Percentiles rank a stretch among this genome's conserved stretches.
Conservation (phyloP, 805 yeast species). For the Metschnikowia matae region DNA sequence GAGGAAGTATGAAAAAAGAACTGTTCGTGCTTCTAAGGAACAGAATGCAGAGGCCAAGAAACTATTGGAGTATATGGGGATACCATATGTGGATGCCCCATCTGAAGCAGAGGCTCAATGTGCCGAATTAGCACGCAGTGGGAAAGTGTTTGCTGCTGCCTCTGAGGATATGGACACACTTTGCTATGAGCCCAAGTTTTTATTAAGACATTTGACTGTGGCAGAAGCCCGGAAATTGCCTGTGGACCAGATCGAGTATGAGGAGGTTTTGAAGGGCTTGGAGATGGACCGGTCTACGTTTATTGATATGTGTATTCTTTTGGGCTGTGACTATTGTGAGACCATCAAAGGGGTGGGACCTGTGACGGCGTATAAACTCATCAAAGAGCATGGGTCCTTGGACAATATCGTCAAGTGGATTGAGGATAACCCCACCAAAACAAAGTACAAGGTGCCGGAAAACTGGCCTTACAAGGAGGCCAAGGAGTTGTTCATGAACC, state of each 20-base stretch:
- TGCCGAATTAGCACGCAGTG: constrained; percentile 84
- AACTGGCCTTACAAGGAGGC: constrained; percentile 93
- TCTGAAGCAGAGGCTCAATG: constrained; percentile 99
- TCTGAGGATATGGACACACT: constrained; percentile 98
- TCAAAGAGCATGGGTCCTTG: constrained; percentile 76
- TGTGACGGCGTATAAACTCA: constrained; percentile 83
- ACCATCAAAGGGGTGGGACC: constrained; percentile 96
- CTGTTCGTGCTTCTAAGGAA: constrained; percentile 81
- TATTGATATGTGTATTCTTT: constrained; percentile 83
- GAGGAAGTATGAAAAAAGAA: constrained; percentile 74
- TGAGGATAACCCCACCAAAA: constrained; percentile 47
- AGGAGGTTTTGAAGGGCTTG: constrained; percentile 67
- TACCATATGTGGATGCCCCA: constrained; percentile 91
- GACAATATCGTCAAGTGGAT: constrained; percentile 73
- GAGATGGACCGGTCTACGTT: constrained; percentile 71
- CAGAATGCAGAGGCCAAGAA: constrained; percentile 93
- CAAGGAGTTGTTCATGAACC: constrained; percentile 73
- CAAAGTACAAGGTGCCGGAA: constrained; percentile 83
- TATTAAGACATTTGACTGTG: constrained; percentile 86
- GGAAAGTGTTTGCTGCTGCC: constrained; percentile 95
- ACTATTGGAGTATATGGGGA: constrained; percentile 83
- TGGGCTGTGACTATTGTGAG: constrained; percentile 97
- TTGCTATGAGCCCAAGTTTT: constrained; percentile 81
- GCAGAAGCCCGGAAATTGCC: constrained; percentile 93
- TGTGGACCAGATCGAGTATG: constrained; percentile 73